A percentile compares a stretch with the other conserved stretches of the same genome.
These are phyloP conservation scores for Thermomyces lanuginosus DNA, from an alignment of 2,329 filamentous ascomycete genomes.

Conservation along the genomic window DNA sequence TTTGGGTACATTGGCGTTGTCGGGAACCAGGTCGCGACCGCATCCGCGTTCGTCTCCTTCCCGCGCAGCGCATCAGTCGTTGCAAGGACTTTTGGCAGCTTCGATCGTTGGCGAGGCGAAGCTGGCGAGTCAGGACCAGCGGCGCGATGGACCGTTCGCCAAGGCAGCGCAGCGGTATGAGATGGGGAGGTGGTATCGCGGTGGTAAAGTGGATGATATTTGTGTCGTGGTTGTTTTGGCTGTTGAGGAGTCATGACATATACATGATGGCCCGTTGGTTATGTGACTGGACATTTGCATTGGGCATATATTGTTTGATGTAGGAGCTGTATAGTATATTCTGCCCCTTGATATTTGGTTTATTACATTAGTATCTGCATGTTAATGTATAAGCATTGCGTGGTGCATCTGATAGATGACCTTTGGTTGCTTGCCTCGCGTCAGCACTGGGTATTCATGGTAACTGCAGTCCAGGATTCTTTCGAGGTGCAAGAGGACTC, in stretches of 20 bases:
- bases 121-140: constrained; percentile 62
- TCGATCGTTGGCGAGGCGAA: constrained; percentile 73
- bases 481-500: too few relatives aligned
- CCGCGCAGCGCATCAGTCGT: constrained; percentile 29
- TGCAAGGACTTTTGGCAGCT: constrained; percentile 65
- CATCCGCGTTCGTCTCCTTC: constrained; percentile 7
- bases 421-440: too few relatives aligned
- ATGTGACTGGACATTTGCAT: too few relatives aligned
- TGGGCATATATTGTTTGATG: too few relatives aligned
- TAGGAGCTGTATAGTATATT: too few relatives aligned
- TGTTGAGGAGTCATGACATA: constrained; percentile 37
- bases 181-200: constrained; percentile 70
- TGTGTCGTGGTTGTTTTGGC: constrained; percentile 69
- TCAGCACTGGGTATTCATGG: too few relatives aligned
- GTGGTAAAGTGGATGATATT: constrained; percentile 93
- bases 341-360: too few relatives aligned
- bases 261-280: too few relatives aligned
- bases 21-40: constrained; percentile 6
- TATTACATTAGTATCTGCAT: too few relatives aligned
- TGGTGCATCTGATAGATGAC: too few relatives aligned
- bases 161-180: constrained; percentile 83
- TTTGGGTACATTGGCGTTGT: constrained; percentile 11
- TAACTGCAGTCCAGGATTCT: too few relatives aligned
- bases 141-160: constrained; percentile 79
- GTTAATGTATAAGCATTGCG: too few relatives aligned